Evolutionary conservation across 257 asterid species (phyloP).

Genomic region (Perilla frutescens): DNA sequence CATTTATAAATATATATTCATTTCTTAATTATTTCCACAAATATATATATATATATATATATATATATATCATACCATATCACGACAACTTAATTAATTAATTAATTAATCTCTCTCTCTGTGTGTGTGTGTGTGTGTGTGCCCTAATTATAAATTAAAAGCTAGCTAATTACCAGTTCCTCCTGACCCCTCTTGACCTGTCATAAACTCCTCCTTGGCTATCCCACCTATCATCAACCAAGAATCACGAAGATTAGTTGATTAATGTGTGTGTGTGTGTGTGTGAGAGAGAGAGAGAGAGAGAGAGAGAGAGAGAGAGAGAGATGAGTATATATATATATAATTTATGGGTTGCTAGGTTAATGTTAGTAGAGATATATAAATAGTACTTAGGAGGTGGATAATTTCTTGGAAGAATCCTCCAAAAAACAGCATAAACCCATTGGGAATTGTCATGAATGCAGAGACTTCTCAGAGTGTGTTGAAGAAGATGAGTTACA

Average conservation of each 20-base stretch:
- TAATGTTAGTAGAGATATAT: too few relatives aligned
- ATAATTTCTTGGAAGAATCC: constrained; percentile 95
- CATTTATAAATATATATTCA: neutral
- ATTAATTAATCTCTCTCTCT: neutral
- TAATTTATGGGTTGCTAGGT: neutral
- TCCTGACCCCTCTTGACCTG: constrained; percentile 95
- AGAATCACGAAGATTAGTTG: too few relatives aligned
- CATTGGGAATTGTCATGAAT: constrained; percentile 91
- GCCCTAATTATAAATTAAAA: too few relatives aligned
- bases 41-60: too few relatives aligned
- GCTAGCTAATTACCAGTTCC: constrained; percentile 70
- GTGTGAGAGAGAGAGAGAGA: neutral
- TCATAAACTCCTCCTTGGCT: constrained; percentile 91
- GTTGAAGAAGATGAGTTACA: constrained; percentile 97
- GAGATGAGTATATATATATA: neutral
- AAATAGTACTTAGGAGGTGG: constrained; percentile 91
- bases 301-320: neutral
- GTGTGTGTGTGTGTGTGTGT: too few relatives aligned
- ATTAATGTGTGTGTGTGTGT: too few relatives aligned
- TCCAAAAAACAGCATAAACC: constrained; percentile 99
- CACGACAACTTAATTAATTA: too few relatives aligned
- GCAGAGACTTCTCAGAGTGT: constrained; percentile 92
- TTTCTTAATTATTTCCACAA: too few relatives aligned
- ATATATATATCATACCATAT: too few relatives aligned
- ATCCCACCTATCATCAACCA: constrained; percentile 77